Conservation (phyloP, 2,329 filamentous ascomycete genomes). For the Alternaria novae-zelandiae region DNA sequence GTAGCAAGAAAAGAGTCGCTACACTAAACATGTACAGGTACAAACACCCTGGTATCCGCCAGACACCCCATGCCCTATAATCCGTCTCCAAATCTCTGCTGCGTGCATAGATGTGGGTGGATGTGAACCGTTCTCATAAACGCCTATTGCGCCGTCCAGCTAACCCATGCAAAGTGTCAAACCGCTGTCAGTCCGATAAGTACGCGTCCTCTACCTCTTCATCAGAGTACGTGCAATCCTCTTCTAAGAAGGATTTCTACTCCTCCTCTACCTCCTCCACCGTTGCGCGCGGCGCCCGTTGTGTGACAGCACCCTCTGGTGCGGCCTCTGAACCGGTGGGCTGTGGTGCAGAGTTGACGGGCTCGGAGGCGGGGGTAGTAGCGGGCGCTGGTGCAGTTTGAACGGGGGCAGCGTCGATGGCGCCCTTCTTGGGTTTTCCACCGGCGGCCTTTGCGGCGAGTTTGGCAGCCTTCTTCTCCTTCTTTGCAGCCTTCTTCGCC, state of each 20-base stretch:
- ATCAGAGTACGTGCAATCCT: neutral
- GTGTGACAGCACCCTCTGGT: constrained; percentile 28
- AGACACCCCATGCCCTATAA: neutral
- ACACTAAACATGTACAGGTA: neutral
- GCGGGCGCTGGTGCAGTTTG: constrained; percentile 13
- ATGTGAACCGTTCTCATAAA: neutral
- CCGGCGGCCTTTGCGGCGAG: constrained; percentile 37
- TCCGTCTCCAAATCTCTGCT: neutral
- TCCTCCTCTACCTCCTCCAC: constrained; percentile 49
- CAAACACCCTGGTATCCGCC: neutral
- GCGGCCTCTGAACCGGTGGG: constrained; percentile 38
- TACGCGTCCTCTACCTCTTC: neutral
- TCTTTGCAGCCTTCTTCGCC: constrained; percentile 53
- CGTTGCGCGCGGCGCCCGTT: constrained; percentile 41
- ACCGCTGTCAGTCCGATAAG: neutral
- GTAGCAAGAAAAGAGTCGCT: neutral
- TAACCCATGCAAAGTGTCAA: constrained; percentile 11
- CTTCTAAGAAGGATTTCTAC: neutral
- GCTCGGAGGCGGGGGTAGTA: constrained; percentile 11
- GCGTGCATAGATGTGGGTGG: neutral
- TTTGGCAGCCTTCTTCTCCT: constrained; percentile 46
- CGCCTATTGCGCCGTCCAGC: constrained; percentile 8
- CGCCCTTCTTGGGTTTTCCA: constrained; percentile 43
- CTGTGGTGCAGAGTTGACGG: constrained; percentile 33
- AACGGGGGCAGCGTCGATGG: constrained; percentile 33